Conservation (phyloP, 2,329 filamentous ascomycete species). For the Pseudogymnoascus sp. region DNA sequence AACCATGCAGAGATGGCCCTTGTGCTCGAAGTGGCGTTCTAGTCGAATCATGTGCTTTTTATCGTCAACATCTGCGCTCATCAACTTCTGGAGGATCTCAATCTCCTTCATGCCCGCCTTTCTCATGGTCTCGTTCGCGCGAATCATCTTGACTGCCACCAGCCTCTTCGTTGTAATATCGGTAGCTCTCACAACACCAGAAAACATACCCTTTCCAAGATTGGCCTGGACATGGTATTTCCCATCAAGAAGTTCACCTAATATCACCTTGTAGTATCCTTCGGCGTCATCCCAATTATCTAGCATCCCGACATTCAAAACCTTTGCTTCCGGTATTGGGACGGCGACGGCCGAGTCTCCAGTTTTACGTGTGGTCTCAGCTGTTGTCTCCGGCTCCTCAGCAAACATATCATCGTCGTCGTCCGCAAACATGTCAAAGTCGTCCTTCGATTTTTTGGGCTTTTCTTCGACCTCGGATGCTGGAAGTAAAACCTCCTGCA, state of each 20-base stretch:
- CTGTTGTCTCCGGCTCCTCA: constrained; percentile 38
- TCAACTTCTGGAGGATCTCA: constrained; percentile 81
- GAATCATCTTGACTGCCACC: constrained; percentile 97
- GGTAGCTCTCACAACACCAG: constrained; percentile 81
- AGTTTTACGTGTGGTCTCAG: constrained; percentile 32
- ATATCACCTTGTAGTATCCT: constrained; percentile 92
- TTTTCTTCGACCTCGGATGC: constrained; percentile 26
- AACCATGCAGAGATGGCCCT: constrained; percentile 89
- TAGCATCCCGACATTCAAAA: constrained; percentile 65
- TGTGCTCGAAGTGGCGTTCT: constrained; percentile 83
- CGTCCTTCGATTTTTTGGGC: constrained; percentile 46
- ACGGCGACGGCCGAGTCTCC: constrained; percentile 42
- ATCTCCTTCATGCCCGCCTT: constrained; percentile 95
- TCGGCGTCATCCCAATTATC: constrained; percentile 93
- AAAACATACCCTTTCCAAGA: constrained; percentile 92
- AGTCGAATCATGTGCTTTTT: constrained; percentile 89
- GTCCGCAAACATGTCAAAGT: constrained; percentile 85
- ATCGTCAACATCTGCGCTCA: constrained; percentile 75
- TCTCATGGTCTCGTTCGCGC: constrained; percentile 87
- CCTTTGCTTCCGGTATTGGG: constrained; percentile 39
- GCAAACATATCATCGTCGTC: constrained; percentile 60
- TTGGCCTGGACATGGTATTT: constrained; percentile 84
- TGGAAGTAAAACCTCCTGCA: constrained; percentile 42
- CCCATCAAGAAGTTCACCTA: constrained; percentile 80
- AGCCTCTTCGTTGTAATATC: constrained; percentile 65